Evolutionary conservation across 2,329 filamentous ascomycete species (phyloP).

Genomic region (Pseudocercospora macadamiae): DNA sequence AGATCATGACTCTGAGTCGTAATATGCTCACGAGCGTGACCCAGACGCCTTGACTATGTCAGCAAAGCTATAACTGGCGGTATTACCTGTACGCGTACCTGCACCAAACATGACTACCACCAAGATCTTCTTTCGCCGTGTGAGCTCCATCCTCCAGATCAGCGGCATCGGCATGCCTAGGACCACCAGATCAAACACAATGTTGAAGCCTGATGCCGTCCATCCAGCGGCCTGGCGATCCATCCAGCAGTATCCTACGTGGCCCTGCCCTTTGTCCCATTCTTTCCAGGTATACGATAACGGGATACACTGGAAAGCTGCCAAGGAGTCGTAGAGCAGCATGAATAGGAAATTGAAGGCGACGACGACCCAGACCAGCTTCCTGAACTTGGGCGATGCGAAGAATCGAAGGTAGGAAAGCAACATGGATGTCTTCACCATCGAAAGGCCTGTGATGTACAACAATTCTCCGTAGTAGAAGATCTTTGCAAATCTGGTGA

Average conservation of each 20-base stretch:
- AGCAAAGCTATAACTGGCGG: too few relatives aligned
- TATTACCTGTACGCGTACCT: too few relatives aligned
- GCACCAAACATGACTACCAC: slow-evolving; percentile 18
- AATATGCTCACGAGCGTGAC: slow-evolving; percentile 5
- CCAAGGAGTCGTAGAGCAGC: slow-evolving; percentile 6
- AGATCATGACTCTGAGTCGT: neutral
- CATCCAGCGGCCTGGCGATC: slow-evolving; percentile 2
- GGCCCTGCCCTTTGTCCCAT: slow-evolving; percentile 19
- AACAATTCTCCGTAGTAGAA: slow-evolving; percentile 14
- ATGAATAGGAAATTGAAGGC: slow-evolving; percentile 10
- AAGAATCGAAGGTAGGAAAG: slow-evolving; percentile 17
- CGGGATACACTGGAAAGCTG: slow-evolving; percentile 15
- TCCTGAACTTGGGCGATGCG: slow-evolving; percentile 10
- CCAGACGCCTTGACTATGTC: too few relatives aligned
- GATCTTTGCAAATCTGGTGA: slow-evolving; percentile 17
- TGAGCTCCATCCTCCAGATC: slow-evolving; percentile 17
- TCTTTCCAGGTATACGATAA: slow-evolving; percentile 17
- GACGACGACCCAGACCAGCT: slow-evolving; percentile 10
- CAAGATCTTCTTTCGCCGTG: slow-evolving; percentile 12
- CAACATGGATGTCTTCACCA: slow-evolving; percentile 17
- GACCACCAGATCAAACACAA: slow-evolving; percentile 14
- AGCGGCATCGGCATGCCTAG: slow-evolving; percentile 12
- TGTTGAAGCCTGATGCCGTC: slow-evolving; percentile 15
- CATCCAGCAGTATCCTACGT: slow-evolving; percentile 10
- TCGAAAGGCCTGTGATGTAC: slow-evolving; percentile 12